Conservation (phyloP, 768 basidiomycete species). For the Phlebiopsis gigantea region DNA sequence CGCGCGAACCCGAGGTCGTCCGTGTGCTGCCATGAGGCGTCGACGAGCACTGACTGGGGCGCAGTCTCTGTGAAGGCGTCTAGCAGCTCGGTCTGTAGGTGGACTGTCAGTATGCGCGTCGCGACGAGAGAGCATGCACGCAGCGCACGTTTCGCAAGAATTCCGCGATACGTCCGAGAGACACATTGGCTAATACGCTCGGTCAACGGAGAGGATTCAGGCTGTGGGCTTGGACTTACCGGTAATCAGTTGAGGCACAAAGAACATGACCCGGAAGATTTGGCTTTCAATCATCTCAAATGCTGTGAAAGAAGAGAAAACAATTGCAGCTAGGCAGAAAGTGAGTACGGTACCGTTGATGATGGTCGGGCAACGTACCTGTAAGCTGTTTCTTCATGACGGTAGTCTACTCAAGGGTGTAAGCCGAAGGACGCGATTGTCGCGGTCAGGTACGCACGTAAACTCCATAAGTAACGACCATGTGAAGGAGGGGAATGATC, state of each 20-base stretch:
- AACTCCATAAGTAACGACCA: constrained; percentile 58
- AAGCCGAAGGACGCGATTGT: not conserved
- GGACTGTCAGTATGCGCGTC: not conserved
- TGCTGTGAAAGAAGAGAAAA: constrained; percentile 13
- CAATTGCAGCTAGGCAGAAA: constrained; percentile 6
- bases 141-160: constrained; percentile 10
- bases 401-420: constrained; percentile 22
- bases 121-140: not conserved
- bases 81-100: constrained; percentile 40
- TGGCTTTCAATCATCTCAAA: constrained; percentile 7
- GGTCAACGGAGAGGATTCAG: not conserved
- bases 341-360: not conserved
- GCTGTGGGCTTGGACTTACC: not conserved
- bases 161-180: constrained; percentile 11
- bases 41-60: not conserved
- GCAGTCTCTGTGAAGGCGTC: constrained; percentile 32
- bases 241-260: constrained; percentile 4
- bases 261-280: not conserved
- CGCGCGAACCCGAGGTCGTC: constrained; percentile 47
- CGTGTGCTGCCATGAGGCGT: constrained; percentile 10
- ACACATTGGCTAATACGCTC: constrained; percentile 11
- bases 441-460: constrained; percentile 35
- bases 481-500: constrained; percentile 56
- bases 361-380: not conserved
- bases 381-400: constrained; percentile 27